Percentiles rank a stretch among this genome's conserved stretches.
Evolutionary conservation across 345 rosid species (phyloP).

Genomic region (Citrus maxima): DNA sequence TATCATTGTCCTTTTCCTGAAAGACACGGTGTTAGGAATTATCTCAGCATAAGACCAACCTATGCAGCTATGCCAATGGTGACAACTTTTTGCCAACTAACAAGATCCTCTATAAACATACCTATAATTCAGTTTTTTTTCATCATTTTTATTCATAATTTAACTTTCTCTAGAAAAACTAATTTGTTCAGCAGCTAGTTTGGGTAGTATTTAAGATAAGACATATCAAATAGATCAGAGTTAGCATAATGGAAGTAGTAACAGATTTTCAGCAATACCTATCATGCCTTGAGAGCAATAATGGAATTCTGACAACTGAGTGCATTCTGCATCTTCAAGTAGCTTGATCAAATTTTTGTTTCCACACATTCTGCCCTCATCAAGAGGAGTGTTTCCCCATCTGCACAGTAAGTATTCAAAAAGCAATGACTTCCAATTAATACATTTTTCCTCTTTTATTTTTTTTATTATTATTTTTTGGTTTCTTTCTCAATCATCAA

Average conservation of each 20-base stretch:
- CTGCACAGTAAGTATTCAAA: slow-evolving; percentile 30
- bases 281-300: slow-evolving; percentile 28
- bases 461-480: too few relatives aligned
- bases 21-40: too few relatives aligned
- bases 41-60: neutral
- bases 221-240: neutral
- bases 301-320: slow-evolving; percentile 38
- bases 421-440: neutral
- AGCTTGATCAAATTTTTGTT: slow-evolving; percentile 79
- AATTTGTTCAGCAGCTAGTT: neutral
- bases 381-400: slow-evolving; percentile 89
- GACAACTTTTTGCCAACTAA: neutral
- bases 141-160: neutral
- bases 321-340: slow-evolving; percentile 59
- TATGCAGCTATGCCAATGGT: neutral
- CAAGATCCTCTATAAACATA: neutral
- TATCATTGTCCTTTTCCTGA: neutral
- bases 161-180: neutral
- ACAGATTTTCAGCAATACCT: slow-evolving; percentile 37
- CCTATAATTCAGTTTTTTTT: too few relatives aligned
- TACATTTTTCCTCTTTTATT: neutral
- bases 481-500: neutral
- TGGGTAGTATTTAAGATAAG: neutral
- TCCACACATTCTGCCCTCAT: slow-evolving; percentile 66
- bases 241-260: neutral